Evolutionary conservation across 192 early-diverging fungal species (phyloP).

Genomic region (Irineochytrium annulatum): DNA sequence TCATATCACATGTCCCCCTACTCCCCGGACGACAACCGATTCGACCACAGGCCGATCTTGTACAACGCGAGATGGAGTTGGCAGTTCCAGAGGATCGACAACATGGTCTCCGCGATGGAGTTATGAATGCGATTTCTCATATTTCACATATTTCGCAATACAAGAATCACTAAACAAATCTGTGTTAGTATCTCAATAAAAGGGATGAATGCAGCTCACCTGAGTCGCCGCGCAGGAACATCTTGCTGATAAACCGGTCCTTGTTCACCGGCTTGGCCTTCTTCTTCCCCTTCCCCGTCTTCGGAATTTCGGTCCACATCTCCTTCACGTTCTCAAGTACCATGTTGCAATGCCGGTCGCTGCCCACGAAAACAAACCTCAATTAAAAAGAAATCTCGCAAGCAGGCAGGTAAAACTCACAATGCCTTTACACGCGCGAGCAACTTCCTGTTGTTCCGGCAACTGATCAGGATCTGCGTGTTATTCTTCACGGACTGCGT

Average conservation of each 20-base stretch:
- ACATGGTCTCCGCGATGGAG: no score
- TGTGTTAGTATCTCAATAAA: conserved; percentile 1
- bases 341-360: conserved; percentile 99
- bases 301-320: conserved; percentile 97
- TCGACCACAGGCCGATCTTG: conserved; percentile 92
- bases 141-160: conserved; percentile 11
- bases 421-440: conserved; percentile 98
- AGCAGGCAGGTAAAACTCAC: conserved; percentile 15
- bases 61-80: conserved; percentile 89
- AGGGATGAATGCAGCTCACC: conserved; percentile 48
- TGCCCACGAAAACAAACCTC: conserved; percentile 6
- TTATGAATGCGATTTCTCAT: not conserved
- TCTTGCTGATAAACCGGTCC: conserved; percentile 96
- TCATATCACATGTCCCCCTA: conserved; percentile 93
- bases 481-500: conserved; percentile 87
- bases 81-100: conserved; percentile 91
- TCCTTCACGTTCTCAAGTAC: conserved; percentile 99
- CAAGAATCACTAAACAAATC: conserved; percentile 16
- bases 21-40: conserved; percentile 96
- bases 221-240: conserved; percentile 97
- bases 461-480: conserved; percentile 93
- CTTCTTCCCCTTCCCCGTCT: conserved; percentile 84
- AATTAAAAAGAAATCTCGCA: not conserved
- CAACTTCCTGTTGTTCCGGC: conserved; percentile 96
- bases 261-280: conserved; percentile 95